A percentile compares a stretch with the other conserved stretches of the same genome.
These are phyloP conservation scores for Aurantiochytrium sp. DNA, from an alignment of 108 stramenopile genomes.

Conservation along the genomic window DNA sequence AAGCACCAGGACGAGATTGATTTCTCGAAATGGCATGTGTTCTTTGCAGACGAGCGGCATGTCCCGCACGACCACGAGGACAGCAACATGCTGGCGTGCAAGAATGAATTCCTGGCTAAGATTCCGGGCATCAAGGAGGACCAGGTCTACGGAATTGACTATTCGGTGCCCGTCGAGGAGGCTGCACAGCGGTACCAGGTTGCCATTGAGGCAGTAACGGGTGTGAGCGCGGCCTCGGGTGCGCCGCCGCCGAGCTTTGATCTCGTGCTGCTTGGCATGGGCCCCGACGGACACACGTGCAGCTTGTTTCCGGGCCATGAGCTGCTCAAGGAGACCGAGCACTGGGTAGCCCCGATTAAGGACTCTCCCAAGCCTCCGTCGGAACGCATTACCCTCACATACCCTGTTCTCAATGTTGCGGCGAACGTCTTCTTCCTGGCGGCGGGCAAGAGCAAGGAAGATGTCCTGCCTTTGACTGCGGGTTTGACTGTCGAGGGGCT, in stretches of 20 bases:
- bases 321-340: conserved; percentile 54
- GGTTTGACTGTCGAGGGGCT: background rate
- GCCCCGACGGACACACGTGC: conserved; percentile 93
- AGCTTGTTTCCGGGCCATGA: conserved; percentile 81
- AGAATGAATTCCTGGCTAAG: conserved; percentile 44
- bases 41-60: conserved; percentile 88
- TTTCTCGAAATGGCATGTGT: conserved; percentile 60
- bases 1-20: background rate
- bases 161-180: background rate
- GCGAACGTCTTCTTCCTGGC: conserved; percentile 68
- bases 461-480: conserved; percentile 38
- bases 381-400: conserved; percentile 79
- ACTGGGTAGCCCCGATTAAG: conserved; percentile 65
- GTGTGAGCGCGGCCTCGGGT: conserved; percentile 26
- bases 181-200: conserved; percentile 57
- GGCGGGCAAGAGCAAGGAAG: conserved; percentile 58
- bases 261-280: conserved; percentile 83
- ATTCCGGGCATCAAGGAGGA: conserved; percentile 63
- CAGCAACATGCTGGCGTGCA: conserved; percentile 66
- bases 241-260: conserved; percentile 56
- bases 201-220: conserved; percentile 34
- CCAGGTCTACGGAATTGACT: conserved; percentile 24
- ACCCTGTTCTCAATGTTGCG: conserved; percentile 63
- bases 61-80: conserved; percentile 65
- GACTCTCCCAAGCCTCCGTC: conserved; percentile 94